Percentiles rank a stretch among this genome's conserved stretches.
These are phyloP conservation scores for Canavalia gladiata DNA, from an alignment of 306 rosid genomes.

Conservation along the genomic window DNA sequence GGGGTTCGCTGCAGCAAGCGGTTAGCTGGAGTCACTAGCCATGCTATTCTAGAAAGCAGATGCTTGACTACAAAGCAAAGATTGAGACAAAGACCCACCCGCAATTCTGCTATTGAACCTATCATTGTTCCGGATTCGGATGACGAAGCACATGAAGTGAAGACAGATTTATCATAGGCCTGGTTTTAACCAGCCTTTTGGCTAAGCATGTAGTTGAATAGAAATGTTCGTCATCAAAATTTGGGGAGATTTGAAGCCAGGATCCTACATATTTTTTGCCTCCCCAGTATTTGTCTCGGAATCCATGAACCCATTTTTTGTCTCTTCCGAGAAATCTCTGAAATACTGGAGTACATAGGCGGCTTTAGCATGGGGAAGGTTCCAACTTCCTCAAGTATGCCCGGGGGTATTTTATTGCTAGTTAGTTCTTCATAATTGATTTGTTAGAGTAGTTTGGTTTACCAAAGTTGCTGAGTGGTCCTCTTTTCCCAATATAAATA, in stretches of 20 bases:
- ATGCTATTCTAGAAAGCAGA: slow-evolving; percentile 56
- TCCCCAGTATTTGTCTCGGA: not conserved
- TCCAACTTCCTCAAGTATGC: no score
- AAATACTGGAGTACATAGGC: slow-evolving; percentile 27
- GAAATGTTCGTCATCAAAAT: slow-evolving; percentile 23
- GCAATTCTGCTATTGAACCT: slow-evolving; percentile 73
- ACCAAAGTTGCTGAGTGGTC: no score
- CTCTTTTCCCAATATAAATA: no score
- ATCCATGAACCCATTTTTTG: slow-evolving; percentile 16
- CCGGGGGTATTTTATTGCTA: no score
- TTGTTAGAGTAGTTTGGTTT: no score
- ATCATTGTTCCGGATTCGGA: slow-evolving; percentile 68
- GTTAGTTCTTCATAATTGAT: no score
- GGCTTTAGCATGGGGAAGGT: no score
- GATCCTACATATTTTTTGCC: not conserved
- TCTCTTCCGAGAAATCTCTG: slow-evolving; percentile 35
- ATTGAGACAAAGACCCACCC: slow-evolving; percentile 82
- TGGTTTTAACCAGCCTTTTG: slow-evolving; percentile 18
- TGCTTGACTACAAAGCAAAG: slow-evolving; percentile 67
- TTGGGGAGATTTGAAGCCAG: slow-evolving; percentile 28
- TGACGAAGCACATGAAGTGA: slow-evolving; percentile 45
- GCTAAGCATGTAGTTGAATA: slow-evolving; percentile 9
- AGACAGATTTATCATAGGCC: slow-evolving; percentile 32
- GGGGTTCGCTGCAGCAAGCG: slow-evolving; percentile 62
- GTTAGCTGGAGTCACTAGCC: slow-evolving; percentile 56